phyloP scores from a whole-genome alignment of 139 green algal species.

The Haematococcus lacustris region DNA sequence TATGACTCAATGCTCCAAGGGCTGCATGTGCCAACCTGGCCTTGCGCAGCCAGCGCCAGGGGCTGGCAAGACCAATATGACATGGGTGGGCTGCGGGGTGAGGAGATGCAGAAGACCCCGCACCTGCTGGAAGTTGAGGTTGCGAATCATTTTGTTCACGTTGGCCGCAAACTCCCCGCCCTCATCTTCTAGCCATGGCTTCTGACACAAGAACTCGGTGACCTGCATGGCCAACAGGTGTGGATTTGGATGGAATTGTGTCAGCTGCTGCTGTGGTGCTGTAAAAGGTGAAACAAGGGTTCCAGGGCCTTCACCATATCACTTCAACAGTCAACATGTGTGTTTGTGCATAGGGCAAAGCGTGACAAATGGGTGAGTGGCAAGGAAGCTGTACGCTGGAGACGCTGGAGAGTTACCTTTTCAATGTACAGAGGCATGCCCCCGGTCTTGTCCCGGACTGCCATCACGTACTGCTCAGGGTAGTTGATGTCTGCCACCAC shows the following conservation, averaged over 20 bases:
- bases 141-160: constrained; percentile 40
- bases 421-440: constrained; percentile 68
- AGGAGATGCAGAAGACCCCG: no score
- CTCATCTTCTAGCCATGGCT: constrained; percentile 31
- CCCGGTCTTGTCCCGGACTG: constrained; percentile 57
- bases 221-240: constrained; percentile 14
- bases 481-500: constrained; percentile 29
- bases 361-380: no score
- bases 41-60: no score
- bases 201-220: constrained; percentile 36
- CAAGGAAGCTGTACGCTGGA: no score
- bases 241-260: no score
- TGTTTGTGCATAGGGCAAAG: neutral
- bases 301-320: neutral
- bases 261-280: no score
- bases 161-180: constrained; percentile 33
- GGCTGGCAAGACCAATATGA: no score
- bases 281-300: no score
- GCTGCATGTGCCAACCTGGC: no score
- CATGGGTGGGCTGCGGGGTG: no score
- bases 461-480: constrained; percentile 37
- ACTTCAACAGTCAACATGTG: neutral
- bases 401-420: constrained; percentile 28
- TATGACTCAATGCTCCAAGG: no score
- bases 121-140: constrained; percentile 56